A percentile compares a stretch with the other conserved stretches of the same genome.
phyloP scores from a whole-genome alignment of 2,329 filamentous ascomycete genomes.

The Cladosporium sp. region DNA sequence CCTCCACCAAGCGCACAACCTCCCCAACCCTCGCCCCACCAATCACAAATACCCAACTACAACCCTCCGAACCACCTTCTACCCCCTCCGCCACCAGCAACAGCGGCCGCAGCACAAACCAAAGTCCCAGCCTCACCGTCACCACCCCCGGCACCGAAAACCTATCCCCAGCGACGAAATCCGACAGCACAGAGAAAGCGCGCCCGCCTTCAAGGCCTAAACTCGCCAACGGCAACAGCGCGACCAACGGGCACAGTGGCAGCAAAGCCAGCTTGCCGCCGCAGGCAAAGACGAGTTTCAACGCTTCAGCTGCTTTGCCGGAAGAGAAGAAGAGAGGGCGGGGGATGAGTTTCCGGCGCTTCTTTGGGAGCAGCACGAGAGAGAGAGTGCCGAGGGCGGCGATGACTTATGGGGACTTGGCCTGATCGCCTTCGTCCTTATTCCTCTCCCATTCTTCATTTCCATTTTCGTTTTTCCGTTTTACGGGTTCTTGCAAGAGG shows the following conservation, averaged over 20 bases:
- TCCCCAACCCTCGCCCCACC: not conserved
- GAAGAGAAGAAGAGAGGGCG: constrained; percentile 4
- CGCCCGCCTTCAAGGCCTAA: not conserved
- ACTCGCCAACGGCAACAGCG: not conserved
- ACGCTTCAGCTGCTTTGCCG: too few relatives aligned
- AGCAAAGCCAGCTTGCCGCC: not conserved
- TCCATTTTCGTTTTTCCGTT: not conserved
- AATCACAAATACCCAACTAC: not conserved
- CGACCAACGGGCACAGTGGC: not conserved
- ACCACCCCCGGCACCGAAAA: not conserved
- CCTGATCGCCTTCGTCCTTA: not conserved
- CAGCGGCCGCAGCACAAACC: not conserved
- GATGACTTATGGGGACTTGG: constrained; percentile 13
- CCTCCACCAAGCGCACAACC: not conserved
- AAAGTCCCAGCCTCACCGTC: not conserved
- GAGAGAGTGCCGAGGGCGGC: not conserved
- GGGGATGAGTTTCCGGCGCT: constrained; percentile 1
- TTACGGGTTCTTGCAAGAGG: not conserved
- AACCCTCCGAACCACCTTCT: not conserved
- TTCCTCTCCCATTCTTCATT: not conserved
- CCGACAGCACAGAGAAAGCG: not conserved
- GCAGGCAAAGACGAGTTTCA: not conserved
- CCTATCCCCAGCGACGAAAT: not conserved
- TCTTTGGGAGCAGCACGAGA: not conserved
- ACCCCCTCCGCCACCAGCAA: constrained; percentile 1